These are phyloP conservation scores for Nannochloropsis oceanica DNA, from an alignment of 108 stramenopile species.

Conservation along the genomic window DNA sequence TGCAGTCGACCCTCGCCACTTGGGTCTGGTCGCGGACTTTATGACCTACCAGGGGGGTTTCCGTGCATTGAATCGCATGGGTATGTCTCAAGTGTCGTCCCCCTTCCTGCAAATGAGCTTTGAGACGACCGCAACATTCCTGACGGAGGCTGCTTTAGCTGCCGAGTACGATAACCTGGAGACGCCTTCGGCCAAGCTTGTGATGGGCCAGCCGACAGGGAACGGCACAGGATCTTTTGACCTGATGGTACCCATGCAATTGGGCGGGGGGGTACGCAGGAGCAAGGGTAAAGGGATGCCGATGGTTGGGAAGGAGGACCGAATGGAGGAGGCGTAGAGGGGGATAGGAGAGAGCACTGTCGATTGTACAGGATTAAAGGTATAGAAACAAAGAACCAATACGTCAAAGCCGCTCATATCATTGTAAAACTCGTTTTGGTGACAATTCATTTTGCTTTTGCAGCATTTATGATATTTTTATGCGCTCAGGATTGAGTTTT, in stretches of 20 bases:
- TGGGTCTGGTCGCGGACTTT: conserved; percentile 91
- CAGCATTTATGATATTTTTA: no score
- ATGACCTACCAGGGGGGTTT: conserved; percentile 96
- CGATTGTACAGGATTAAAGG: not conserved
- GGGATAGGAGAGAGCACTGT: not conserved
- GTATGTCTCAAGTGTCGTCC: conserved; percentile 73
- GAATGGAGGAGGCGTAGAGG: not conserved
- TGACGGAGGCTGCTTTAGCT: conserved; percentile 72
- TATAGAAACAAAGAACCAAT: not conserved
- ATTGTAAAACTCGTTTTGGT: no score
- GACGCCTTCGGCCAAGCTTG: conserved; percentile 81
- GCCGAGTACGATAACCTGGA: conserved; percentile 51
- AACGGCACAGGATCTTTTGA: conserved; percentile 88
- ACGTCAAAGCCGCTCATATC: not conserved
- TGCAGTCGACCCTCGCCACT: conserved; percentile 85
- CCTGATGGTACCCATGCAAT: conserved; percentile 1
- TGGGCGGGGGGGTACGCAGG: not conserved
- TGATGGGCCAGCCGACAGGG: conserved; percentile 68
- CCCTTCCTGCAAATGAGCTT: conserved; percentile 96
- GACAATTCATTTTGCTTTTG: no score
- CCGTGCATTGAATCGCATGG: conserved; percentile 85
- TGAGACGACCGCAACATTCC: conserved; percentile 89
- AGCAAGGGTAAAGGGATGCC: not conserved
- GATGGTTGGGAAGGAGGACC: not conserved
- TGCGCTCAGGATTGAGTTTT: no score